These are phyloP conservation scores for Arthroderma uncinatum DNA, from an alignment of 2,329 filamentous ascomycete genomes.

Conservation along the genomic window DNA sequence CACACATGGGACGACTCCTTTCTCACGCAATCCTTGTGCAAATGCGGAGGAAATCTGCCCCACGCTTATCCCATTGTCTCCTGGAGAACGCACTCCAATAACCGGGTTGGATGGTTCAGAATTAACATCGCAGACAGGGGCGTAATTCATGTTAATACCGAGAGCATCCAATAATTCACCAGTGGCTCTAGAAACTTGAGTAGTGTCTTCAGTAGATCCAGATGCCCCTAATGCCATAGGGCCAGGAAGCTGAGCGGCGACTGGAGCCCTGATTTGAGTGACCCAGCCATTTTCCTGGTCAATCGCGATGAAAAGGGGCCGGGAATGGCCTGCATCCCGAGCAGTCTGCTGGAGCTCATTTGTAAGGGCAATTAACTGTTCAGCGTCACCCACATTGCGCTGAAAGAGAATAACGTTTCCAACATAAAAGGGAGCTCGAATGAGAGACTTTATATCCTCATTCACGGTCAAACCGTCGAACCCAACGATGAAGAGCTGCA, in stretches of 20 bases:
- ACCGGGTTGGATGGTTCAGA: slow-evolving; percentile 36
- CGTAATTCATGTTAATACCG: slow-evolving; percentile 39
- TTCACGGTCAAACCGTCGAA: slow-evolving; percentile 32
- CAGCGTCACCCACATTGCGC: slow-evolving; percentile 30
- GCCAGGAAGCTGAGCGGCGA: slow-evolving; percentile 33
- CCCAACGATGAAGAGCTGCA: slow-evolving; percentile 36
- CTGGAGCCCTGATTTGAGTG: slow-evolving; percentile 32
- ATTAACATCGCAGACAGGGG: slow-evolving; percentile 36
- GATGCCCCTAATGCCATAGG: slow-evolving; percentile 38
- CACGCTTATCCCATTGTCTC: slow-evolving; percentile 25
- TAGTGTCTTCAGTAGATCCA: slow-evolving; percentile 22
- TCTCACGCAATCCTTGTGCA: slow-evolving; percentile 29
- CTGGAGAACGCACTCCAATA: slow-evolving; percentile 35
- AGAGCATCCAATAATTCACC: slow-evolving; percentile 30
- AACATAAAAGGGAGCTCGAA: slow-evolving; percentile 30
- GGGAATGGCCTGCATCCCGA: slow-evolving; percentile 28
- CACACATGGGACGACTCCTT: slow-evolving; percentile 33
- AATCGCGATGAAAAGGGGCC: slow-evolving; percentile 35
- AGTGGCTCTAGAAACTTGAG: slow-evolving; percentile 21
- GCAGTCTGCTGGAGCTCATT: slow-evolving; percentile 30
- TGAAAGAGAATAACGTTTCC: slow-evolving; percentile 35
- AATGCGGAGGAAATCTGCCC: slow-evolving; percentile 32
- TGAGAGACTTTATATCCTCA: slow-evolving; percentile 34
- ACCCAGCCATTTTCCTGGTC: slow-evolving; percentile 39
- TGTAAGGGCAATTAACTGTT: slow-evolving; percentile 23